Percentiles rank a stretch among this genome's conserved stretches.
phyloP scores from a whole-genome alignment of 345 rosid species.

The Carallia brachiata region DNA sequence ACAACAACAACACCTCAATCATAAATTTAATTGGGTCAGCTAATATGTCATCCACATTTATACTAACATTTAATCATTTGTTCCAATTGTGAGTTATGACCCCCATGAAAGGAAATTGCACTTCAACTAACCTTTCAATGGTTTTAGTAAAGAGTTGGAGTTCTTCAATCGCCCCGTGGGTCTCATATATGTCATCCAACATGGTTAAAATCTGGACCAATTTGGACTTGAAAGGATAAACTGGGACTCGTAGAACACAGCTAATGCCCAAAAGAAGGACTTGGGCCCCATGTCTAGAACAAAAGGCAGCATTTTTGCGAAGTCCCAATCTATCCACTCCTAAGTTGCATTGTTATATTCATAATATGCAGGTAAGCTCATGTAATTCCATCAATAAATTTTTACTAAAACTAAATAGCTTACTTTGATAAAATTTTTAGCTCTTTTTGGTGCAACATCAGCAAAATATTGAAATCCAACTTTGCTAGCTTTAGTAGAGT shows the following conservation, averaged over 20 bases:
- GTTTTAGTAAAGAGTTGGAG: constrained; percentile 36
- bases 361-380: too few species aligned
- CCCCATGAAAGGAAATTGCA: neutral
- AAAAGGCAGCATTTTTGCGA: constrained; percentile 25
- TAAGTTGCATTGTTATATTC: neutral
- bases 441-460: constrained; percentile 30
- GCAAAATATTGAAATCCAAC: constrained; percentile 33
- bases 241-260: constrained; percentile 32
- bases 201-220: constrained; percentile 15
- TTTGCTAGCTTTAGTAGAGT: constrained; percentile 21
- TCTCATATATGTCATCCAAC: constrained; percentile 44
- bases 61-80: too few species aligned
- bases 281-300: constrained; percentile 41
- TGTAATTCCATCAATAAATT: too few species aligned
- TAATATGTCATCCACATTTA: too few species aligned
- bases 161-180: constrained; percentile 40
- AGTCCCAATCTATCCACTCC: constrained; percentile 42
- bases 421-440: constrained; percentile 19
- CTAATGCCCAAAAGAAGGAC: constrained; percentile 36
- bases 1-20: too few species aligned
- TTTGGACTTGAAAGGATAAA: constrained; percentile 25
- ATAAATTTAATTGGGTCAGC: too few species aligned
- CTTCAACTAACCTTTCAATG: constrained; percentile 25
- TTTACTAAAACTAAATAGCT: neutral
- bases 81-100: too few species aligned